Evolutionary conservation across 176 grass and related monocot species (phyloP), one percentile per base, ranked within the genome.

Genomic region (Phragmites australis): DNA sequence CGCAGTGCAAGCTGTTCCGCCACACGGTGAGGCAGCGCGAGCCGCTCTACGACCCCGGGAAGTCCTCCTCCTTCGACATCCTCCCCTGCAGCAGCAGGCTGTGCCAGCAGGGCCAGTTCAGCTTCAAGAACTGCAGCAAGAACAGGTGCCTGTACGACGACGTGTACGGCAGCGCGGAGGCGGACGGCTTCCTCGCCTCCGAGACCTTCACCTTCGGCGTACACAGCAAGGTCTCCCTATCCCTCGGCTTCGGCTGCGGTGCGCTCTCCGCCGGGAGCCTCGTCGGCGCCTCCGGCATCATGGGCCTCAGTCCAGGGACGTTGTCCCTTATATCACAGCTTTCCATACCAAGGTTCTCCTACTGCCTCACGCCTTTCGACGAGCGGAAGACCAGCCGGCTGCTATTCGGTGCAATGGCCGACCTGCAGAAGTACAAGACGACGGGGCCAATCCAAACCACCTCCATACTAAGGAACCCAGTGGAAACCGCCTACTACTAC

Each of bases 151-250:
- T 37, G 34, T 37, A 37, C 34, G 34, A 37, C 3, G 5, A 37
- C 34, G 34, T 2, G 5, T 37, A 37, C 5, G 34, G 34, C 34
- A 37, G 34, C 34, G 5, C 5, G 5, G 34, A 37, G 34, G 34
- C 34, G 34, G 34, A 5, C 5, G 5, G 34, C 65, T 37, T 2
- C 2, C 34, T 37, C 34, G 34, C 5, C 5, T 37, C 5, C 34
- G 5, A 95, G 68, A 74, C 73, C n/a, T 86, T 95, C 81, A 83
- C 89, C n/a, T 87, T 92, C 19, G 86, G 90, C 39, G 15, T 18
- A 2, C 48, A n/a, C 6, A 3, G 53, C 13, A 18, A 15, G 1
- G 60, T 53, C 60, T 17, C 81, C 58, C 10, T 58, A n/a, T 30
- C 14, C 41, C 81, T 88, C 74, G 70, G 68, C 57, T 84, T 88